Evolutionary conservation across 495 filamentous ascomycete species (phyloP).

Genomic region (Gamarada debralockiae): DNA sequence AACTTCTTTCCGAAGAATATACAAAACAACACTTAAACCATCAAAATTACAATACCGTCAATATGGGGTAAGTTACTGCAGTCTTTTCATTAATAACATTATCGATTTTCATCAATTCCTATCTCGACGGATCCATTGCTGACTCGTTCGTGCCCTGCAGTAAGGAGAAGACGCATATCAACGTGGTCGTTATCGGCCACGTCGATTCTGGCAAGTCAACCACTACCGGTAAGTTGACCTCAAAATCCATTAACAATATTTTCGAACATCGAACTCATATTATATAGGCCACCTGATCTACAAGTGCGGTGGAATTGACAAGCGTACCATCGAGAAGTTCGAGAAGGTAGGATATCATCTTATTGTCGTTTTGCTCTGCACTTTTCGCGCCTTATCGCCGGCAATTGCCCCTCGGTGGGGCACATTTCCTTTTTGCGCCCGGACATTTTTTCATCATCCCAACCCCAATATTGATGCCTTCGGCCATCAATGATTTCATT

Average conservation of each 20-base stretch:
- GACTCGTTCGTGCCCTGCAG: slow-evolving; percentile 33
- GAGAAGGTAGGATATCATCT: slow-evolving; percentile 74
- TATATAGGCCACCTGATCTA: slow-evolving; percentile 88
- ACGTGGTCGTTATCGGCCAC: slow-evolving; percentile 95
- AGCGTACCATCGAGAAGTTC: slow-evolving; percentile 99
- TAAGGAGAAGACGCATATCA: slow-evolving; percentile 82
- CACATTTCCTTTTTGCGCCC: slow-evolving; percentile 22
- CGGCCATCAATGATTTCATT: too few relatives aligned
- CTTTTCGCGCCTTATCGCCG: slow-evolving; percentile 23
- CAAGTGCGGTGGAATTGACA: slow-evolving; percentile 99
- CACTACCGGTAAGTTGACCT: slow-evolving; percentile 64
- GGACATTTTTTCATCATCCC: slow-evolving; percentile 11
- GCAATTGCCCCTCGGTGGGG: slow-evolving; percentile 28
- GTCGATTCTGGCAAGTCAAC: slow-evolving; percentile 99
- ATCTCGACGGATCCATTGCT: slow-evolving; percentile 15
- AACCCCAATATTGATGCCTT: slow-evolving; percentile 16
- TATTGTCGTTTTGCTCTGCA: slow-evolving; percentile 5
- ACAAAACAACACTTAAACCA: slow-evolving; percentile 17
- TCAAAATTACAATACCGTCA: slow-evolving; percentile 22
- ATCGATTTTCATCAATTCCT: slow-evolving; percentile 11
- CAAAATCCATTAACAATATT: slow-evolving; percentile 7
- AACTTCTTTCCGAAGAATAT: slow-evolving; percentile 12
- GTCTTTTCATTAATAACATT: too few relatives aligned
- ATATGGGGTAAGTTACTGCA: slow-evolving; percentile 26
- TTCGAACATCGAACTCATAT: slow-evolving; percentile 10